Evolutionary conservation across 768 basidiomycete genomes (phyloP).

Genomic region (Lactarius deliciosus): DNA sequence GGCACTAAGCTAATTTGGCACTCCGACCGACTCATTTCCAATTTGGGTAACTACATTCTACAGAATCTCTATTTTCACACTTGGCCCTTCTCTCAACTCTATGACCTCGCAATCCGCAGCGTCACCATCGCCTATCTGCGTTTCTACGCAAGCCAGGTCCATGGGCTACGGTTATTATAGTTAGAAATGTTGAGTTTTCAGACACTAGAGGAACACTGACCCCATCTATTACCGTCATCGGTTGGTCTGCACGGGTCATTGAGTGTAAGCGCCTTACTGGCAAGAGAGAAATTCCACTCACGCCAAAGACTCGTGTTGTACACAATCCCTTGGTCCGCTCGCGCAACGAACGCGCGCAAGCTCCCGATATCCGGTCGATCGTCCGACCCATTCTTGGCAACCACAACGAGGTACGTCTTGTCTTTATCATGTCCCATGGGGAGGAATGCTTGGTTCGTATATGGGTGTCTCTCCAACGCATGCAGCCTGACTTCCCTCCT

Average conservation of each 20-base stretch:
- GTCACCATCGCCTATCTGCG: constrained; percentile 83
- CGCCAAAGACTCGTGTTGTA: constrained; percentile 89
- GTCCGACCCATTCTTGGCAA: constrained; percentile 73
- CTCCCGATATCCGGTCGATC: constrained; percentile 76
- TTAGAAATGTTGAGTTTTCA: constrained; percentile 5
- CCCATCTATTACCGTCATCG: constrained; percentile 79
- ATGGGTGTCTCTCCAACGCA: constrained; percentile 86
- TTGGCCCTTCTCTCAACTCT: constrained; percentile 43
- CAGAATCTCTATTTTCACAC: constrained; percentile 38
- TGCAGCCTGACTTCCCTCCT: constrained; percentile 61
- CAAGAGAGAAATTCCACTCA: constrained; percentile 46
- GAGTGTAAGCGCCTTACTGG: neutral
- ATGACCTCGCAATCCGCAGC: constrained; percentile 84
- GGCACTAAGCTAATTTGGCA: constrained; percentile 15
- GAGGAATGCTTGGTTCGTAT: constrained; percentile 89
- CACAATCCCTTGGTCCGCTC: constrained; percentile 77
- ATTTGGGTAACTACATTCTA: constrained; percentile 3
- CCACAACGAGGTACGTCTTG: constrained; percentile 76
- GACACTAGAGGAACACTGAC: constrained; percentile 39
- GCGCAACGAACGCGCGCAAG: constrained; percentile 80
- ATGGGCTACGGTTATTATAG: constrained; percentile 48
- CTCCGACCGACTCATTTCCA: constrained; percentile 18
- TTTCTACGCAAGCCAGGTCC: constrained; percentile 89
- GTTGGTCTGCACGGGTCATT: constrained; percentile 64
- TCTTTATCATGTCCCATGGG: constrained; percentile 78